phyloP scores from a whole-genome alignment of 208 protist genomes.

The Leishmania aethiopica region DNA sequence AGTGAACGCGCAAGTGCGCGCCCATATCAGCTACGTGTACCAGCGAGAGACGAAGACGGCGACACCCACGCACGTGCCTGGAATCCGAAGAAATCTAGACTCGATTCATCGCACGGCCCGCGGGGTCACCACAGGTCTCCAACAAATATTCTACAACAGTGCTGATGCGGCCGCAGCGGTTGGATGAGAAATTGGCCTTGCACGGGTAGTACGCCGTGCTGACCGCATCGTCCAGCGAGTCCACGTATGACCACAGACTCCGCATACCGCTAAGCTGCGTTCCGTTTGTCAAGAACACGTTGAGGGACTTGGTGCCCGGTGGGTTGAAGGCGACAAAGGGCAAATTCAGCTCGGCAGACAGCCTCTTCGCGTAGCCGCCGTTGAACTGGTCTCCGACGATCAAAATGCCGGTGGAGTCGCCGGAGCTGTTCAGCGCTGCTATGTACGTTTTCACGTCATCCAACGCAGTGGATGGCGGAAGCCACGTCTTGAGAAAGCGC shows the following conservation, averaged over 20 bases:
- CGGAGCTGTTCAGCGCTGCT: conserved; percentile 27
- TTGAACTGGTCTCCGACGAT: conserved; percentile 90
- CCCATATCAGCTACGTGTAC: not conserved
- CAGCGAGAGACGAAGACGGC: not conserved
- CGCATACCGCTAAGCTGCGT: conserved; percentile 61
- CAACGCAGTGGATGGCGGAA: conserved; percentile 57
- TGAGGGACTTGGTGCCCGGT: conserved; percentile 68
- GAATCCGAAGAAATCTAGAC: not conserved
- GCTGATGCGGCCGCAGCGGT: conserved; percentile 67
- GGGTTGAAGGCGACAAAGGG: conserved; percentile 85
- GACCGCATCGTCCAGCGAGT: conserved; percentile 72
- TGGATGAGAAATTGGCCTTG: conserved; percentile 46
- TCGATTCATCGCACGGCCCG: conserved; percentile 21
- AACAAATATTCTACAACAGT: conserved; percentile 59
- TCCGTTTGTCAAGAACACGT: conserved; percentile 28
- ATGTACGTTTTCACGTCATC: conserved; percentile 59
- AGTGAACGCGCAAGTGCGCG: not conserved
- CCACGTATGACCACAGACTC: conserved; percentile 77
- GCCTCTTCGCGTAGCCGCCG: conserved; percentile 85
- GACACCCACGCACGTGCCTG: not conserved
- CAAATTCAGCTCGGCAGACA: conserved; percentile 50
- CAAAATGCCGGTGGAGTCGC: conserved; percentile 43
- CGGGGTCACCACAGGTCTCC: conserved; percentile 64
- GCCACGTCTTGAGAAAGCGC: conserved; percentile 73
- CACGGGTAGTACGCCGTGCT: conserved; percentile 67